Evolutionary conservation across 805 yeast species (phyloP), one percentile per base, ranked within the genome.

Genomic region (Lipomyces japonicus): DNA sequence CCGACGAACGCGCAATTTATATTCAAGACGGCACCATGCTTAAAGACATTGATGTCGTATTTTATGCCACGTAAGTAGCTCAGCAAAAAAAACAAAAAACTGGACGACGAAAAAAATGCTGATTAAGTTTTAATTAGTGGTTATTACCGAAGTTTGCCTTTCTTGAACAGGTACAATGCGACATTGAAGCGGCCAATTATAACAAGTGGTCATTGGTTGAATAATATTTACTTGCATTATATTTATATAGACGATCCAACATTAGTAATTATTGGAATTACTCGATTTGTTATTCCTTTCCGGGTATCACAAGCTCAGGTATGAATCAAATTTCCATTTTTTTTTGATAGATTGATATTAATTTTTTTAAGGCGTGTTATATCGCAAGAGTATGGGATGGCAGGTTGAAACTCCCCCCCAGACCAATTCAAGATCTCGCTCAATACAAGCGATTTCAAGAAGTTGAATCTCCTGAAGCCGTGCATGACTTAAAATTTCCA

Each of bases 91-190:
- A 7, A 28, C 31, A 28, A 7, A 7, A 12, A 7, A 7, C 12
- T 28, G 7, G 31, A 12, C 31, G 7, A 7, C 12, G 31, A 12
- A 7, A 28, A 12, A 28, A 7, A 28, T 28, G 31, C 31, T 28
- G 12, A 28, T 28, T n/a, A n/a, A n/a, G n/a, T n/a, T 6, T 9
- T 41, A 10, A 9, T 10, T 24, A 53, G 53, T 0, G 95, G 95
- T 1, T 86, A 84, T 65, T 69, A 79, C 40, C 80, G 80, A 61
- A 75, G 79, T 32, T 71, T 78, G 48, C 93, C 95, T 19, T 84
- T 78, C 58, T 65, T 86, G 44, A 12, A 28, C 10, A 28, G 31
- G 12, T 28, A 28, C 31, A 28, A 28, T 12, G 12, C 7, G 31
- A 28, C 31, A 12, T 12, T 28, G 31, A 28, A 28, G 31, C 7